Evolutionary conservation across 2,329 filamentous ascomycete species (phyloP).

Genomic region (Talaromyces sp.): DNA sequence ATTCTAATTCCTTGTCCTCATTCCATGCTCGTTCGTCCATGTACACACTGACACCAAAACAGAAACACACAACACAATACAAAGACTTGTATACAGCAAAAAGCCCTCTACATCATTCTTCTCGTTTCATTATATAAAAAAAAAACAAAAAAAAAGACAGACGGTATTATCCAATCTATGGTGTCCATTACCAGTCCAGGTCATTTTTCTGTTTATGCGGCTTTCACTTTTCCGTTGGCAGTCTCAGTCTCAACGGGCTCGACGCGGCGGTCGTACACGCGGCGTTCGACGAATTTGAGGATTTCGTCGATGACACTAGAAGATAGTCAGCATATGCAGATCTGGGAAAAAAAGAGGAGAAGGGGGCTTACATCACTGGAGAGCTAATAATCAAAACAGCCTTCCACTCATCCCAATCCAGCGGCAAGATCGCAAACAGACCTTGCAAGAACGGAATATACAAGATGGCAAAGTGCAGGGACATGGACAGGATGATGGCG

Average conservation of each 20-base stretch:
- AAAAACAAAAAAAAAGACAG: not conserved
- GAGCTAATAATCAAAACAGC: conserved; percentile 83
- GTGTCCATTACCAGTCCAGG: not conserved
- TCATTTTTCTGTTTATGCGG: conserved; percentile 13
- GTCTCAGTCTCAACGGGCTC: not conserved
- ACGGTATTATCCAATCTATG: not conserved
- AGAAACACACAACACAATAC: not conserved
- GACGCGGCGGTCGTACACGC: conserved; percentile 46
- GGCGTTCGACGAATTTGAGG: conserved; percentile 72
- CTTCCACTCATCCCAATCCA: conserved; percentile 85
- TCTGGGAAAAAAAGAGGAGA: not conserved
- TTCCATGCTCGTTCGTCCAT: not conserved
- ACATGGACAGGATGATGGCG: conserved; percentile 89
- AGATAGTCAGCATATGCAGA: conserved; percentile 17
- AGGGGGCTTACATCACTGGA: conserved; percentile 75
- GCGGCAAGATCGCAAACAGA: conserved; percentile 84
- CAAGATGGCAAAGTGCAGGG: conserved; percentile 85
- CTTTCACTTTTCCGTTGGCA: conserved; percentile 28
- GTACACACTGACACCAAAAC: not conserved
- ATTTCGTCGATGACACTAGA: conserved; percentile 72
- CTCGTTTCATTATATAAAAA: not conserved
- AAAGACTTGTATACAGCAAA: not conserved
- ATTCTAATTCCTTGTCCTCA: not conserved
- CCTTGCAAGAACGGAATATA: conserved; percentile 86
- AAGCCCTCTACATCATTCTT: not conserved